These are phyloP conservation scores for Fraxinus sp. DNA, from an alignment of 305 asterid genomes.

Conservation along the genomic window DNA sequence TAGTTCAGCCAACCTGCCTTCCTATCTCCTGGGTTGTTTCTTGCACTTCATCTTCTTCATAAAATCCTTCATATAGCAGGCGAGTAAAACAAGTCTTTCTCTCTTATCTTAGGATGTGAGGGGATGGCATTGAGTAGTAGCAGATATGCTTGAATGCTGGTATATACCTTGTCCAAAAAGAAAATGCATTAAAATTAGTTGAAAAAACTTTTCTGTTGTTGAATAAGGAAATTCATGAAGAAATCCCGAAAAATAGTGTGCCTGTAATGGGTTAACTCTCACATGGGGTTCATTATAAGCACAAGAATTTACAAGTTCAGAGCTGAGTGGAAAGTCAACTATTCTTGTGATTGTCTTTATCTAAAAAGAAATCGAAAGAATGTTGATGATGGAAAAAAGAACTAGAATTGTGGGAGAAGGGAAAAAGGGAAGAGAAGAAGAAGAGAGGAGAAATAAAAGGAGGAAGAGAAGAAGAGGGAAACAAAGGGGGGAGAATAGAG, in stretches of 20 bases:
- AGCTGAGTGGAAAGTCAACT: background rate
- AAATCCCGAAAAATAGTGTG: background rate
- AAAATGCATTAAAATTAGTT: background rate
- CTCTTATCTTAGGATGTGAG: background rate
- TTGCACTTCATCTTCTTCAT: background rate
- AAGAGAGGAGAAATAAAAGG: background rate
- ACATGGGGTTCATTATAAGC: constrained; percentile 1
- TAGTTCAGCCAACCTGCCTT: background rate
- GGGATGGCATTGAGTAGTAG: background rate
- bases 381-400: background rate
- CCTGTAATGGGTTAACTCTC: background rate
- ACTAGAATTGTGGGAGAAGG: background rate
- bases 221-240: background rate
- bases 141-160: background rate
- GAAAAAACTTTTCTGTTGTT: background rate
- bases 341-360: background rate
- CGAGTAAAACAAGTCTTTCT: background rate
- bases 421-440: too few species aligned
- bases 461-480: background rate
- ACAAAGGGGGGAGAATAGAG: background rate
- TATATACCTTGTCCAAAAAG: background rate
- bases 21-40: background rate
- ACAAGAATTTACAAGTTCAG: background rate
- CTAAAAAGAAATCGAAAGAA: background rate
- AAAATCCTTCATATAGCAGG: background rate